These are phyloP conservation scores for Leccinum incarnatum DNA, from an alignment of 768 basidiomycete species.

Conservation along the genomic window DNA sequence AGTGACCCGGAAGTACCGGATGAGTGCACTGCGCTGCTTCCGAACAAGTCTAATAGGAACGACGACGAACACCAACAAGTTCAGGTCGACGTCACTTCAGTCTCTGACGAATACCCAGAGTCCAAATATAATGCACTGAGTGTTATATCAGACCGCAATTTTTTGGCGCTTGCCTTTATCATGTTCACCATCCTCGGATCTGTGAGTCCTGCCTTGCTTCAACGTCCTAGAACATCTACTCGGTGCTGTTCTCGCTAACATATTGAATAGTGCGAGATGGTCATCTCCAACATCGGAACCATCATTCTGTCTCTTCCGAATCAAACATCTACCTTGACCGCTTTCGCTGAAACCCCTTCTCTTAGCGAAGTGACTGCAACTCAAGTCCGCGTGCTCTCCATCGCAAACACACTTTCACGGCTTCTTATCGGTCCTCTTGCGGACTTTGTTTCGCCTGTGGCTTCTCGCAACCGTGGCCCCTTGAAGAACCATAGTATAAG, in stretches of 20 bases:
- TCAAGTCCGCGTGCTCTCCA: constrained; percentile 69
- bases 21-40: constrained; percentile 33
- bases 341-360: constrained; percentile 18
- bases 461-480: constrained; percentile 38
- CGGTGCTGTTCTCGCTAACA: background rate
- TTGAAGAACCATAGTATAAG: constrained; percentile 54
- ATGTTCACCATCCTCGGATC: constrained; percentile 60
- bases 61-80: constrained; percentile 11
- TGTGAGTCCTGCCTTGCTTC: constrained; percentile 41
- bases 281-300: constrained; percentile 79
- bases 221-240: background rate
- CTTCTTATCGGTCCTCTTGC: constrained; percentile 67
- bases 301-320: constrained; percentile 64
- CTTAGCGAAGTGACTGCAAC: constrained; percentile 44
- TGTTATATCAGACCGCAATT: constrained; percentile 53
- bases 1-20: constrained; percentile 21
- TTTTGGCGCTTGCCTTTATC: constrained; percentile 61
- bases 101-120: constrained; percentile 20
- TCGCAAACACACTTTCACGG: constrained; percentile 70
- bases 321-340: constrained; percentile 7
- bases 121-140: constrained; percentile 33
- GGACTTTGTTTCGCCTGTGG: constrained; percentile 67
- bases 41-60: constrained; percentile 20
- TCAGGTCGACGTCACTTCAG: constrained; percentile 22
- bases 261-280: constrained; percentile 63